Evolutionary conservation across 2,329 filamentous ascomycete species (phyloP).

Genomic region (Botrytis deweyae): DNA sequence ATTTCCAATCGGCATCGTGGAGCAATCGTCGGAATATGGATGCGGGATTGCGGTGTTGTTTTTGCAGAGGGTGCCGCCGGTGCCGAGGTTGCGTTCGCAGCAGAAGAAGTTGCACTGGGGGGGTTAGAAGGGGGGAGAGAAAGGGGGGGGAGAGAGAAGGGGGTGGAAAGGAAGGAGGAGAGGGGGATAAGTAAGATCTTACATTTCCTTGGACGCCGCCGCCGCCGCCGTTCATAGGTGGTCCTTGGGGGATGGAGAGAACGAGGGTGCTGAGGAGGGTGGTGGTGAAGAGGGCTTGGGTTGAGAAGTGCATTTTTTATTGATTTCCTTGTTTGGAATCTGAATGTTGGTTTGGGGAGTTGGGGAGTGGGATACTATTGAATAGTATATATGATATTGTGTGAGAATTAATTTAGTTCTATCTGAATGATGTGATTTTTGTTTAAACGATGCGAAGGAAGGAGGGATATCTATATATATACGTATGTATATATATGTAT

Average conservation of each 20-base stretch:
- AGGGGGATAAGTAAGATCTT: too few species aligned
- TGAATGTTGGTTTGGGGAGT: neutral
- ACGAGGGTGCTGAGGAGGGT: neutral
- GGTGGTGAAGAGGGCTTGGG: neutral
- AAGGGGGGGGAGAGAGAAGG: too few species aligned
- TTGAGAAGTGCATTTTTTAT: neutral
- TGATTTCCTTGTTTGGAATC: too few species aligned
- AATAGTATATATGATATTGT: neutral
- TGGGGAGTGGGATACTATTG: neutral
- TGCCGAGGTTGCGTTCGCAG: neutral
- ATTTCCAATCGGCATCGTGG: neutral
- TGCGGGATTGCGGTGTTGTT: neutral
- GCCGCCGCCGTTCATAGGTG: neutral
- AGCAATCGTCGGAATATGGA: neutral
- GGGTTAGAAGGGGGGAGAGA: neutral
- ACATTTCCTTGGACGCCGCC: neutral
- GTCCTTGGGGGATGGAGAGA: neutral
- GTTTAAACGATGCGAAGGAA: too few species aligned
- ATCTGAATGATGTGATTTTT: neutral
- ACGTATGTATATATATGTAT: too few species aligned
- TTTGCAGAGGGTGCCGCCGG: neutral
- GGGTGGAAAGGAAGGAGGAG: too few species aligned
- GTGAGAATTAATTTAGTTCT: neutral
- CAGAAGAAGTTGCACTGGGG: constrained; percentile 3
- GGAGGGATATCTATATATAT: neutral